A percentile compares a stretch with the other conserved stretches of the same genome.
Evolutionary conservation across 176 grass and related monocot genomes (phyloP).

Genomic region (Hordeum vulgare): MorexV3_pseudomolecules_assembly NC_058520.1:13795210-13795709

Average conservation of each 20-base stretch:
- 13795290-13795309: constrained; percentile 35
- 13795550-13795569: not conserved
- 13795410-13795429: not conserved
- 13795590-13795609: not conserved
- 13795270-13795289: constrained; percentile 12
- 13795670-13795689: not conserved
- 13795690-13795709: not conserved
- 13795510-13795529: not conserved
- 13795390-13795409: not conserved
- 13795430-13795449: not conserved
- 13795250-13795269: constrained; percentile 17
- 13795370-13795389: constrained; percentile 13
- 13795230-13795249: constrained; percentile 33
- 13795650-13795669: not conserved
- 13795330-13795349: constrained; percentile 12
- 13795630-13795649: constrained; percentile 1
- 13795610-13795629: constrained; percentile 14
- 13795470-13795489: not conserved
- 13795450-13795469: not conserved
- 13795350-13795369: not conserved
- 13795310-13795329: constrained; percentile 4
- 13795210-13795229: constrained; percentile 2
- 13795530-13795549: not conserved
- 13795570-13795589: not conserved
- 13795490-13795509: not conserved